Evolutionary conservation across 1,284 basidiomycete genomes (phyloP).

Genomic region (Sanguinoderma infundibulare): DNA sequence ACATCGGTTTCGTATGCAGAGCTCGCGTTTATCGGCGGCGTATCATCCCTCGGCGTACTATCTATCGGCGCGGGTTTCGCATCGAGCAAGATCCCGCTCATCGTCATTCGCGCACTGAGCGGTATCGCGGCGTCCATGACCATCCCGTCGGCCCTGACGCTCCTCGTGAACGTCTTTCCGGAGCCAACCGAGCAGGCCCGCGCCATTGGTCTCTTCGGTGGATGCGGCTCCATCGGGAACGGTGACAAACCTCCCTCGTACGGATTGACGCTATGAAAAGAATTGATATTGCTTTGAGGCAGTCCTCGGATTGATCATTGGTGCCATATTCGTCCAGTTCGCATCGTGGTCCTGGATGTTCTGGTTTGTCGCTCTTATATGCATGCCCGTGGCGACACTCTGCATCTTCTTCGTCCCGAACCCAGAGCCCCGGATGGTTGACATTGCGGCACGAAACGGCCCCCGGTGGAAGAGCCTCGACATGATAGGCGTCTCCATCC

Average conservation of each 20-base stretch:
- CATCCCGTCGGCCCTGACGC: slow-evolving; percentile 51
- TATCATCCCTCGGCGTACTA: slow-evolving; percentile 40
- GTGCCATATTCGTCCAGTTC: slow-evolving; percentile 46
- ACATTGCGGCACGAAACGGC: slow-evolving; percentile 6
- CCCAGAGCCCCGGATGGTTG: slow-evolving; percentile 21
- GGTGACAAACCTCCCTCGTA: slow-evolving; percentile 34
- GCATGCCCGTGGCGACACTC: slow-evolving; percentile 39
- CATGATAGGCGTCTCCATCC: slow-evolving; percentile 42
- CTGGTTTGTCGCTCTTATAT: slow-evolving; percentile 46
- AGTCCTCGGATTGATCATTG: slow-evolving; percentile 50
- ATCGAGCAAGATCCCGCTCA: slow-evolving; percentile 43
- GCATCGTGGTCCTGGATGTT: slow-evolving; percentile 51
- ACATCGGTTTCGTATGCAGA: slow-evolving; percentile 26
- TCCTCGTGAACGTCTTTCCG: slow-evolving; percentile 50
- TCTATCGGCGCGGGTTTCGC: slow-evolving; percentile 47
- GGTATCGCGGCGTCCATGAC: slow-evolving; percentile 49
- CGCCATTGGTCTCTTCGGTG: slow-evolving; percentile 50
- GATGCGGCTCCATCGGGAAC: slow-evolving; percentile 48
- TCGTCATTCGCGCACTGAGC: slow-evolving; percentile 47
- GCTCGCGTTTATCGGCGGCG: slow-evolving; percentile 38
- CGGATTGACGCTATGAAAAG: background rate
- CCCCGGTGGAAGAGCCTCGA: slow-evolving; percentile 42
- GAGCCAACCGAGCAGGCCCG: slow-evolving; percentile 48
- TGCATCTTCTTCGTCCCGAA: slow-evolving; percentile 42
- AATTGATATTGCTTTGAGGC: background rate